Evolutionary conservation across 371 early-diverging fungal species (phyloP).

Genomic region (Rhizopus sp.): DNA sequence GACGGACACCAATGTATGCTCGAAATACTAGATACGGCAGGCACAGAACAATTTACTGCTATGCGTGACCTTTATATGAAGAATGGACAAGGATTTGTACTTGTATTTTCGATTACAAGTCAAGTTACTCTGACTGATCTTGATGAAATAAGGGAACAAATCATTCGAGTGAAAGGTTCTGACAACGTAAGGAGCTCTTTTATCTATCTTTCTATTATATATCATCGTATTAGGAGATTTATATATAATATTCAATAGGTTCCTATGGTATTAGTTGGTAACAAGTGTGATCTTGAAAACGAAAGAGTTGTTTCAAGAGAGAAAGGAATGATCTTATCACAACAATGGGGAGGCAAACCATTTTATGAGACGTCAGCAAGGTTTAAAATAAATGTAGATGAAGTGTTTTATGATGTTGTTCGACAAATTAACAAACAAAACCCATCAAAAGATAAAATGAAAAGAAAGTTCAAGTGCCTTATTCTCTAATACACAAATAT

Average conservation of each 20-base stretch:
- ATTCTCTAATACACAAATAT: slow-evolving; percentile 28
- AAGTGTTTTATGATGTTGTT: slow-evolving; percentile 66
- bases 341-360: slow-evolving; percentile 71
- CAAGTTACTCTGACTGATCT: slow-evolving; percentile 83
- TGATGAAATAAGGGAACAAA: slow-evolving; percentile 76
- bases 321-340: slow-evolving; percentile 63
- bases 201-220: neutral
- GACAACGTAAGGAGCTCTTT: slow-evolving; percentile 60
- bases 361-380: slow-evolving; percentile 88
- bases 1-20: slow-evolving; percentile 87
- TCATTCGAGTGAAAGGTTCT: slow-evolving; percentile 79
- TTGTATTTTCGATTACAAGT: slow-evolving; percentile 87
- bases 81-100: slow-evolving; percentile 86
- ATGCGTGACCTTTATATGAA: slow-evolving; percentile 94
- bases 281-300: slow-evolving; percentile 84
- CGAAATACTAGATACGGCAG: slow-evolving; percentile 90
- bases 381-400: slow-evolving; percentile 83
- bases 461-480: slow-evolving; percentile 42
- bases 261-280: slow-evolving; percentile 85
- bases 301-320: slow-evolving; percentile 77
- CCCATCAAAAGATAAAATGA: slow-evolving; percentile 41
- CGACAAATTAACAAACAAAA: slow-evolving; percentile 58
- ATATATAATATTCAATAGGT: slow-evolving; percentile 50
- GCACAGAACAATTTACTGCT: slow-evolving; percentile 88
- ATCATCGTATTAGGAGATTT: neutral